Evolutionary conservation across 768 basidiomycete genomes (phyloP).

Genomic region (Suillus discolor): DNA sequence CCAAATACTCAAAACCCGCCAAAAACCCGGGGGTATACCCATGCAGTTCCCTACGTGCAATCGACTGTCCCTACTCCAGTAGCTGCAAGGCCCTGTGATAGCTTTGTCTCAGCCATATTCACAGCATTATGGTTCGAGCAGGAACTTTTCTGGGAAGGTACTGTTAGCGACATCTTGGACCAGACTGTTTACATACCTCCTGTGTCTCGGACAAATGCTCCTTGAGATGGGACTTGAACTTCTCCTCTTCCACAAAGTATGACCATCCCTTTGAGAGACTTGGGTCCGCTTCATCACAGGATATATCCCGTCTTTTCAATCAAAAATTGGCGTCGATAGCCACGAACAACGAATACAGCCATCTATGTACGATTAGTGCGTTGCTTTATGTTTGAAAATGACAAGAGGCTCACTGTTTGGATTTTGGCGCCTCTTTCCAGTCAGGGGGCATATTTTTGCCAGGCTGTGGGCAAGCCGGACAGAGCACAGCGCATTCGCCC

Average conservation of each 20-base stretch:
- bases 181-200: neutral
- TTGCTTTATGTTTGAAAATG: neutral
- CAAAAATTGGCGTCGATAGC: conserved; percentile 37
- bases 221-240: conserved; percentile 11
- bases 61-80: conserved; percentile 23
- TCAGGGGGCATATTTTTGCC: conserved; percentile 11
- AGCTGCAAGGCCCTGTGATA: conserved; percentile 18
- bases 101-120: conserved; percentile 15
- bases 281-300: conserved; percentile 29
- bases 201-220: neutral
- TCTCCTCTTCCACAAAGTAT: conserved; percentile 29
- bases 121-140: neutral
- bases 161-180: neutral
- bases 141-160: conserved; percentile 1
- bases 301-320: conserved; percentile 27
- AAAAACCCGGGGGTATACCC: too few relatives aligned
- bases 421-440: neutral
- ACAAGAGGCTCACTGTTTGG: neutral
- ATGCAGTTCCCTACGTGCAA: too few relatives aligned
- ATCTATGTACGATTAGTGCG: conserved; percentile 19
- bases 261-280: conserved; percentile 27
- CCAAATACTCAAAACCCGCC: too few relatives aligned
- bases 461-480: conserved; percentile 11
- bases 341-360: conserved; percentile 29
- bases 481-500: conserved; percentile 1